phyloP scores from a whole-genome alignment of 2,329 filamentous ascomycete genomes.

The Zymoseptoria ardabiliae region DNA sequence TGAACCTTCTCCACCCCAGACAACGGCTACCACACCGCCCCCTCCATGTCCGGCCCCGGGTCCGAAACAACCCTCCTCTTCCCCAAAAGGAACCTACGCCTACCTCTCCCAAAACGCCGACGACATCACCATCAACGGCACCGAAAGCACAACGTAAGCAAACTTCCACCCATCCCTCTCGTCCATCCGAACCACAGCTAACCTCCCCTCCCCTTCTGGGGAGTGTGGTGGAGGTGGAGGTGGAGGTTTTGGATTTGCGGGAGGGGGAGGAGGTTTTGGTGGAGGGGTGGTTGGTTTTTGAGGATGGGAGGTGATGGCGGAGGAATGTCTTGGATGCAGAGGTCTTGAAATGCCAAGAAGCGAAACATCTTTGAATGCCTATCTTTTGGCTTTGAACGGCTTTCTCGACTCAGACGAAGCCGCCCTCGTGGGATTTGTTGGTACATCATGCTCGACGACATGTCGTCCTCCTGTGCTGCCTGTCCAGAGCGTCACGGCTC shows the following conservation, averaged over 20 bases:
- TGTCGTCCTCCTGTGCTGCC: neutral
- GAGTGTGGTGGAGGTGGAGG: constrained; percentile 13
- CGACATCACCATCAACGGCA: constrained; percentile 43
- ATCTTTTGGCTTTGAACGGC: neutral
- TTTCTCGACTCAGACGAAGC: neutral
- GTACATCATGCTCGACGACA: neutral
- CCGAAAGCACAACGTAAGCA: no score
- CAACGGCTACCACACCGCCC: constrained; percentile 56
- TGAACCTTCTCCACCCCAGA: constrained; percentile 45
- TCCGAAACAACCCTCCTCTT: constrained; percentile 54
- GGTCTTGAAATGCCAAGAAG: neutral
- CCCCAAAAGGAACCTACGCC: constrained; percentile 48
- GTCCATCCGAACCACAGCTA: no score
- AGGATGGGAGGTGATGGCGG: neutral
- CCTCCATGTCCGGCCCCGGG: constrained; percentile 54
- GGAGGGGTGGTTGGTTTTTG: constrained; percentile 20
- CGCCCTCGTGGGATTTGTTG: neutral
- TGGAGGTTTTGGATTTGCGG: constrained; percentile 16
- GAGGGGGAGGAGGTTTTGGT: constrained; percentile 13
- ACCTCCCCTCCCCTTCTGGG: no score
- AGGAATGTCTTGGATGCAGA: no score
- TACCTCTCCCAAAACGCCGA: constrained; percentile 56
- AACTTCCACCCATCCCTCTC: no score
- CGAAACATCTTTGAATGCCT: no score
- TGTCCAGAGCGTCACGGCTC: no score